A percentile compares a stretch with the other conserved stretches of the same genome.
These are phyloP conservation scores for Pseudozyma tsukubaensis DNA, from an alignment of 1,284 basidiomycete genomes.

Conservation along the genomic window DNA sequence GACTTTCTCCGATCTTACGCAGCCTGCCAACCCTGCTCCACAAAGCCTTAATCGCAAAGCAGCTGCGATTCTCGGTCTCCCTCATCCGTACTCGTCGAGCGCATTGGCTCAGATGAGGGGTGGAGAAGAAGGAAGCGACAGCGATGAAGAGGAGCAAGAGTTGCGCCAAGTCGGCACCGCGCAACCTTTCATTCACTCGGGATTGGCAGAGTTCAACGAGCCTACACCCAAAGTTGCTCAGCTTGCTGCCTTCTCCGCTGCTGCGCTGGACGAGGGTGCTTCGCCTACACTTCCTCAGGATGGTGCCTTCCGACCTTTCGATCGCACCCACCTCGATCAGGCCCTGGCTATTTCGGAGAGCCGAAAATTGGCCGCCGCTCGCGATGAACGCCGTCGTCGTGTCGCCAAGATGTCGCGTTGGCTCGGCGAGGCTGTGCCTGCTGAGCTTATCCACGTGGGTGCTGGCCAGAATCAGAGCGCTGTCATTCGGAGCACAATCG, in stretches of 20 bases:
- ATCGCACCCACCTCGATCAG: conserved; percentile 22
- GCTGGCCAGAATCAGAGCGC: conserved; percentile 6
- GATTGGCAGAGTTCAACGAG: conserved; percentile 37
- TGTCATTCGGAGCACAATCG: conserved; percentile 25
- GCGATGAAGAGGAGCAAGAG: conserved; percentile 17
- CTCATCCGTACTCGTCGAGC: conserved; percentile 33
- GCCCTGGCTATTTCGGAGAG: conserved; percentile 30
- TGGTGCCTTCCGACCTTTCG: conserved; percentile 21
- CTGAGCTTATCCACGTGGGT: conserved; percentile 35
- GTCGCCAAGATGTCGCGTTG: conserved; percentile 59
- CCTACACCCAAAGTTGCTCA: conserved; percentile 35
- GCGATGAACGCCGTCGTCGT: conserved; percentile 51
- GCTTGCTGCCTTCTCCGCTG: conserved; percentile 36
- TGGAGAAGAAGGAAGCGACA: conserved; percentile 8
- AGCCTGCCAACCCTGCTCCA: conserved; percentile 2
- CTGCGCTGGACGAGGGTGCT: conserved; percentile 34
- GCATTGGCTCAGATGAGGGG: conserved; percentile 4
- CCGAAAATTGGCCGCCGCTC: conserved; percentile 26
- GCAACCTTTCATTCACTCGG: conserved; percentile 17
- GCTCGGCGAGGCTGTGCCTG: conserved; percentile 56
- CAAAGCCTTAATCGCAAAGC: conserved; percentile 35
- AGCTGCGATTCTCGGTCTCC: conserved; percentile 39
- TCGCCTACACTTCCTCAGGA: conserved; percentile 46
- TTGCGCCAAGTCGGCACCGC: conserved; percentile 4
- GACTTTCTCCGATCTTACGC: conserved; percentile 14